Base-by-base conservation (phyloP, 768 basidiomycete species). In the Lentinula sp. region DNA sequence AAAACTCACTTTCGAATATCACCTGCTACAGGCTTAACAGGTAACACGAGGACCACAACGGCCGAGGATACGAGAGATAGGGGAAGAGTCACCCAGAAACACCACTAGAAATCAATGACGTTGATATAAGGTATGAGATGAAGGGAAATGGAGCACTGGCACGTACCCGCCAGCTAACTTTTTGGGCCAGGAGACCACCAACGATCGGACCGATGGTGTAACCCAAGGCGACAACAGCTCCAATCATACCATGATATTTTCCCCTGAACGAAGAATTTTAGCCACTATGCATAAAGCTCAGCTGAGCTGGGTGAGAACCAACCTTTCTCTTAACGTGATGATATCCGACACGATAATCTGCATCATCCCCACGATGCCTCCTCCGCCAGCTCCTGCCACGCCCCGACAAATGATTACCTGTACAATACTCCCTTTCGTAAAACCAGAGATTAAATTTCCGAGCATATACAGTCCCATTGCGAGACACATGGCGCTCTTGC, bases 211-310 rank as follows among this genome's bases (percentile, higher is more conserved):
- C 88, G 4, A 87, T 76, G 0, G 83, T 81, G 65, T 85, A 89
- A 4, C 87, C 85, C 13, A 86, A 71, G 0, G 85, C 84, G 15
- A 78, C 70, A 12, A 78, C 72, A 6, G 78, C 83, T 2, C 85
- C 83, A 18, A 87, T 85, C 39, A 90, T 86, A 1, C 90, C 90
- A 65, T 90, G 87, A 66, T 90, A 91, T 72, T 90, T 90, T 28
- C 88, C 88, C 63, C 85, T 85, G 62, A 5, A 58, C 23, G 42
- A 48, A 46, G 35, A 52, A 39, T n/a, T 10, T 10, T 15, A 35
- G 35, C 28, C 13, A 33, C 4, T 13, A 36, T 15, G 16, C 16
- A 35, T 6, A 28, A 12, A 51, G 12, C 1, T 15, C 9, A 23
- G 28, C 18, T 23, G 6, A 50, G n/a, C 3, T 5, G 4, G n/a